Evolutionary conservation across 768 basidiomycete genomes (phyloP).

Genomic region (Rhodotorula sphaerocarpa): DNA sequence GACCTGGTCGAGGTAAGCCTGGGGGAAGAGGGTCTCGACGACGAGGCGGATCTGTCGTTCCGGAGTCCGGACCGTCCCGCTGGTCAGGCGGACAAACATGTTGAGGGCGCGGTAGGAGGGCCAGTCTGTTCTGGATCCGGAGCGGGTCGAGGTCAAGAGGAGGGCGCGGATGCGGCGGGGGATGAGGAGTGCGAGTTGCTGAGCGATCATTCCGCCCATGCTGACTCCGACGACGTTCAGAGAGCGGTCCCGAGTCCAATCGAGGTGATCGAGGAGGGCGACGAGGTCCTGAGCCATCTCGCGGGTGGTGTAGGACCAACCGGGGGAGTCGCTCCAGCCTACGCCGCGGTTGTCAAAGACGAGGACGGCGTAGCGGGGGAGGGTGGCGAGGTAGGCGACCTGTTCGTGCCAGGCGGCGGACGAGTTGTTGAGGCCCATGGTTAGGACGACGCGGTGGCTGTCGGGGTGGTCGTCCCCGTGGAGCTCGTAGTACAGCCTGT

Average conservation of each 20-base stretch:
- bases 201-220: too few species aligned
- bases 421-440: conserved; percentile 31
- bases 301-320: conserved; percentile 4
- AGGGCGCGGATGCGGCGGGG: conserved; percentile 24
- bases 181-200: conserved; percentile 32
- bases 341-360: conserved; percentile 39
- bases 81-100: conserved; percentile 5
- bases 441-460: conserved; percentile 8
- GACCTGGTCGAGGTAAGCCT: conserved; percentile 13
- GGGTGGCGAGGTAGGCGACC: conserved; percentile 18
- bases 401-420: conserved; percentile 34
- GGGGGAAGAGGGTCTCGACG: conserved; percentile 30
- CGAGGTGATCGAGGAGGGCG: conserved; percentile 32
- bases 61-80: conserved; percentile 10
- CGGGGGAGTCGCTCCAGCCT: conserved; percentile 22
- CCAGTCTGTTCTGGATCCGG: conserved; percentile 6
- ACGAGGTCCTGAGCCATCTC: conserved; percentile 32
- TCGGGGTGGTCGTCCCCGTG: conserved; percentile 12
- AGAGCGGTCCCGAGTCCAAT: conserved; percentile 9
- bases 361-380: conserved; percentile 22
- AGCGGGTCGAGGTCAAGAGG: conserved; percentile 30
- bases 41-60: conserved; percentile 22
- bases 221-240: conserved; percentile 7
- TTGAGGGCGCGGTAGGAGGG: neutral
- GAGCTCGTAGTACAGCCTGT: conserved; percentile 27